Evolutionary conservation across 2,329 filamentous ascomycete species (phyloP).

Genomic region (Aspergillus pseudoterreus): DNA sequence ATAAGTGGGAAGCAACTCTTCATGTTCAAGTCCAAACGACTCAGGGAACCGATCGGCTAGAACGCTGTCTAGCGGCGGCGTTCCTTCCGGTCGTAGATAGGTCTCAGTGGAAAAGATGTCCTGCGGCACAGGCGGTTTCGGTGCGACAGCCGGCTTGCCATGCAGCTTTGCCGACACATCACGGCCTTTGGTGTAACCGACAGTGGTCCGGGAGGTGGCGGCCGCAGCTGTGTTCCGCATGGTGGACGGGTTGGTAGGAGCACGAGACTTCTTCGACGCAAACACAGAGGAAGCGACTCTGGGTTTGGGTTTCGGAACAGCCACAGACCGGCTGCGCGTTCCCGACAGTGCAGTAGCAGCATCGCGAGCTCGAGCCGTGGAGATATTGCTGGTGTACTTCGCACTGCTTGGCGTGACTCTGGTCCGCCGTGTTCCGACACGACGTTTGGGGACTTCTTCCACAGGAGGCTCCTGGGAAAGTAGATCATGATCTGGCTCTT

Average conservation of each 20-base stretch:
- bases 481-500: conserved; percentile 54
- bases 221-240: conserved; percentile 60
- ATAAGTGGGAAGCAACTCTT: conserved; percentile 26
- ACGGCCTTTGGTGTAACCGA: conserved; percentile 80
- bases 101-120: conserved; percentile 37
- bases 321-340: conserved; percentile 26
- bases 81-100: conserved; percentile 42
- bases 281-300: conserved; percentile 32
- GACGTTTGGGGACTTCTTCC: conserved; percentile 30
- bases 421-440: conserved; percentile 21
- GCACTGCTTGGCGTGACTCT: conserved; percentile 23
- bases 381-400: conserved; percentile 27
- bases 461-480: conserved; percentile 26
- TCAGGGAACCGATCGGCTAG: conserved; percentile 42
- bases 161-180: conserved; percentile 29
- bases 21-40: conserved; percentile 35
- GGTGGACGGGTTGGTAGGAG: conserved; percentile 47
- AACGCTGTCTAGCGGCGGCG: conserved; percentile 39
- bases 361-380: conserved; percentile 39
- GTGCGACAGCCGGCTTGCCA: conserved; percentile 20
- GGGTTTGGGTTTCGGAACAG: conserved; percentile 33
- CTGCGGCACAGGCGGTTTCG: conserved; percentile 21
- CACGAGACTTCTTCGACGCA: conserved; percentile 41
- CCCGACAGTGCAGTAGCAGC: conserved; percentile 38
- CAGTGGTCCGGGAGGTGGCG: conserved; percentile 71